phyloP scores from a whole-genome alignment of 1,284 basidiomycete genomes.

The Thecaphora thlaspeos region DNA sequence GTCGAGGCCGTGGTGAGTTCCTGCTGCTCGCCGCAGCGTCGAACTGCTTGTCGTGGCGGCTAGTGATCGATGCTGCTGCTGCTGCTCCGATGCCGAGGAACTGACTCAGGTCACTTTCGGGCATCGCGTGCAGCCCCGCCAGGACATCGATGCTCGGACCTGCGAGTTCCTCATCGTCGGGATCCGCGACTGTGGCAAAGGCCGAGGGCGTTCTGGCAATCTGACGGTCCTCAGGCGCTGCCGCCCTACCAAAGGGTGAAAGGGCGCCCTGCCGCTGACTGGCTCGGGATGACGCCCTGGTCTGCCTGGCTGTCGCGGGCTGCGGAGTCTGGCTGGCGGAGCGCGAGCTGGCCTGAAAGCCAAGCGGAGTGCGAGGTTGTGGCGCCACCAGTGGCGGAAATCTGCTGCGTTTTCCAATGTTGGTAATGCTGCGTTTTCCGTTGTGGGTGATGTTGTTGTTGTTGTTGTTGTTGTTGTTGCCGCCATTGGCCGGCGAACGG shows the following conservation, averaged over 20 bases:
- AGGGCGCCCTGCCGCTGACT: conserved; percentile 13
- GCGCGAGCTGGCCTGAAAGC: neutral
- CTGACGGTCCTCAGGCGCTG: conserved; percentile 3
- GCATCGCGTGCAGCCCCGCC: neutral
- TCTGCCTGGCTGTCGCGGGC: neutral
- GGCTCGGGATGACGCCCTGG: conserved; percentile 12
- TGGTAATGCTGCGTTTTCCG: no score
- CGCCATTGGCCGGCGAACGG: neutral
- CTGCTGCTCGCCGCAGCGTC: no score
- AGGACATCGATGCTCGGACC: neutral
- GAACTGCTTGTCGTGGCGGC: neutral
- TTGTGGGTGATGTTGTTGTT: no score
- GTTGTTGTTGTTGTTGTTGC: no score
- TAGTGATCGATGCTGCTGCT: neutral
- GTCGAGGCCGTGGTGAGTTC: conserved; percentile 10
- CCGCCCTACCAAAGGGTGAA: conserved; percentile 6
- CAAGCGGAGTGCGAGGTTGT: neutral
- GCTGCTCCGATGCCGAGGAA: neutral
- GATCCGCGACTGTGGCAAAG: neutral
- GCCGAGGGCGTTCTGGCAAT: conserved; percentile 7
- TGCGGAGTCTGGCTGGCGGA: neutral
- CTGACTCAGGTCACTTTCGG: neutral
- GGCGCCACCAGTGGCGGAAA: neutral
- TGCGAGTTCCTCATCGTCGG: neutral
- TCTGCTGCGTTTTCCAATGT: neutral